Evolutionary conservation across 345 rosid species (phyloP), one percentile per base, ranked within the genome.

Genomic region (Sonneratia caseolaris): DNA sequence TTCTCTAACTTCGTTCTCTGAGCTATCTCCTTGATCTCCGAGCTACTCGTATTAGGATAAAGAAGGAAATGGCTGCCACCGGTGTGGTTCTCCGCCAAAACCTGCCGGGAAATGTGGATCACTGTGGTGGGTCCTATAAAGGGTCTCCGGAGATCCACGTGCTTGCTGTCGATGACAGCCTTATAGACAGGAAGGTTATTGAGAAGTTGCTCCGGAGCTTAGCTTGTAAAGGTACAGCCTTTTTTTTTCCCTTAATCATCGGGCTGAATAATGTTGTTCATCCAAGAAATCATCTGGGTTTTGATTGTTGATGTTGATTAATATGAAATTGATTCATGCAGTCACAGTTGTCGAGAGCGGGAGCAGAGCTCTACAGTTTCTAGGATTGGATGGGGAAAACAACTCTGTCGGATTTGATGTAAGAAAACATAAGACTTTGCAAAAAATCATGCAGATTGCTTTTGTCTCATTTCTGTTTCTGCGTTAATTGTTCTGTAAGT

Each of bases 101-200:
- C n/a, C 7, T 67, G 32, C 68, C 76, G 13, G 72, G 42, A 3
- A 59, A 72, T 37, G 37, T 56, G 37, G 66, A 49, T 15, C 35
- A 14, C 3, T 65, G 48, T 49, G 64, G 75, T 3, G 38, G 45
- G 61, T 48, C 69, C 27, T 24, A 69, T 45, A 62, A 62, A 32
- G 66, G 66, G 40, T 78, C 86, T 4, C 75, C 78, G 70, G 91
- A 93, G 81, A 81, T 89, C 45, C 98, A 91, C 81, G 97, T 93
- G 81, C 98, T 93, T 24, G 98, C 97, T 56, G 97, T 93, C 4
- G 97, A 93, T 70, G 97, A 93, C 71, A 93, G 98, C 49, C 71
- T 78, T 4, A 94, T 91, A 1, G 98, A 93, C 72, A 81, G 97
- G 36, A 91, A 88, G 68, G 85, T 91, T 68, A 89, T 93, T 48